Evolutionary conservation across 306 rosid species (phyloP).

Genomic region (Vigna angularis): DNA sequence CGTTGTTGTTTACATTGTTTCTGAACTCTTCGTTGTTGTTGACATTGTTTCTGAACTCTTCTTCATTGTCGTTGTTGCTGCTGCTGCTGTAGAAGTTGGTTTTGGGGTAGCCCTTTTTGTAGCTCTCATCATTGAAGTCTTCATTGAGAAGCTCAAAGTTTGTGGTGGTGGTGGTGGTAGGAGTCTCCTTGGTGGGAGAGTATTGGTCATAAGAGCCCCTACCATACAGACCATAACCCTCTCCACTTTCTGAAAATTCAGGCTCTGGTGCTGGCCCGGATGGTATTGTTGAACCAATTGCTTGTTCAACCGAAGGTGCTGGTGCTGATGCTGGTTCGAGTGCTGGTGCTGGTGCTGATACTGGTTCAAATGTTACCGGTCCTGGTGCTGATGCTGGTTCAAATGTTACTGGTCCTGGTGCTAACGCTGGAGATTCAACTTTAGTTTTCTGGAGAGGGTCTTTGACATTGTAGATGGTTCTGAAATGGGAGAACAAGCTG

Average conservation of each 20-base stretch:
- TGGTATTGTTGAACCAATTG: constrained; percentile 30
- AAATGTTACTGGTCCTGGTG: constrained; percentile 32
- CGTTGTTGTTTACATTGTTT: no score
- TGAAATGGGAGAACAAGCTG: constrained; percentile 55
- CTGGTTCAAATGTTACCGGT: neutral
- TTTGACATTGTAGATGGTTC: constrained; percentile 31
- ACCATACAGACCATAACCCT: constrained; percentile 70
- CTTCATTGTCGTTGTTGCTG: constrained; percentile 10
- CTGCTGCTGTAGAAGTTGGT: constrained; percentile 44
- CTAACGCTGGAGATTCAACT: constrained; percentile 38
- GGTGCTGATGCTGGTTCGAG: constrained; percentile 5
- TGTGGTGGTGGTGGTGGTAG: constrained; percentile 49
- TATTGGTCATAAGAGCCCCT: constrained; percentile 31
- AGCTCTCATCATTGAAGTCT: constrained; percentile 44
- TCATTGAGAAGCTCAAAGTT: constrained; percentile 50
- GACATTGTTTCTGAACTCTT: no score
- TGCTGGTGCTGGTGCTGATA: constrained; percentile 34
- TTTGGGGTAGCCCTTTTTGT: constrained; percentile 42
- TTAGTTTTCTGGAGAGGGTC: constrained; percentile 30
- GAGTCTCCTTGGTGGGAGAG: constrained; percentile 45
- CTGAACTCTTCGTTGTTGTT: no score
- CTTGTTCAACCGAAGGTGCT: constrained; percentile 16
- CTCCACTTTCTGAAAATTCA: constrained; percentile 47
- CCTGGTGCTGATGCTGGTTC: constrained; percentile 21
- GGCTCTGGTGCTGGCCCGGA: constrained; percentile 51